phyloP scores from a whole-genome alignment of 2,329 filamentous ascomycete species.

The Penicillium carneum region DNA sequence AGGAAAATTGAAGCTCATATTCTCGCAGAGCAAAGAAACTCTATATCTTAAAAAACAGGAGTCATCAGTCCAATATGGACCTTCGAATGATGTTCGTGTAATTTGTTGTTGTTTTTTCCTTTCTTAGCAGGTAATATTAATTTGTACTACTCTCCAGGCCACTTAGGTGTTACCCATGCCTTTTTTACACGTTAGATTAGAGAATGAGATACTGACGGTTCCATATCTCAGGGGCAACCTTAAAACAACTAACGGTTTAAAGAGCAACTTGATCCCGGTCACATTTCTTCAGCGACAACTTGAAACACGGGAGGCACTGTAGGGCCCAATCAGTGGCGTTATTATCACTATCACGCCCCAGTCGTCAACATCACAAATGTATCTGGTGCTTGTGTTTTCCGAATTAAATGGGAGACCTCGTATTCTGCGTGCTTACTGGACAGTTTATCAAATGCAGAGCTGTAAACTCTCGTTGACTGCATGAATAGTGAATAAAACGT shows the following conservation, averaged over 20 bases:
- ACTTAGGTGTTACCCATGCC: background rate
- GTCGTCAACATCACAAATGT: background rate
- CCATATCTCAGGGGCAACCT: background rate
- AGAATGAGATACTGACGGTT: background rate
- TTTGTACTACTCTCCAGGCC: no score
- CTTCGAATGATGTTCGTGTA: background rate
- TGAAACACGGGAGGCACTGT: constrained; percentile 12
- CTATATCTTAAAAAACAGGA: background rate
- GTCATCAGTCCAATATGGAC: background rate
- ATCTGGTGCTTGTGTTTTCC: background rate
- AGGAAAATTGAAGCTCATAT: background rate
- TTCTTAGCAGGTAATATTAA: background rate
- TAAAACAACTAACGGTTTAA: constrained; percentile 8
- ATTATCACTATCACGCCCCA: background rate
- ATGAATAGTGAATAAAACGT: background rate
- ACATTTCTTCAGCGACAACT: constrained; percentile 10
- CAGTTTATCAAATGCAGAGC: background rate
- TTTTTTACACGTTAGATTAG: background rate
- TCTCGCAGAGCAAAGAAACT: constrained; percentile 1
- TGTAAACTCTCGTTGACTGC: background rate
- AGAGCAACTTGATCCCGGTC: background rate
- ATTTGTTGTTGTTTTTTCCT: background rate
- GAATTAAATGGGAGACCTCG: background rate
- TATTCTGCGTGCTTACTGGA: background rate
- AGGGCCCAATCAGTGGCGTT: background rate